A percentile compares a stretch with the other conserved stretches of the same genome.
Conservation (phyloP, 345 rosid genomes). For the Pseudoturritis turrita region DNA sequence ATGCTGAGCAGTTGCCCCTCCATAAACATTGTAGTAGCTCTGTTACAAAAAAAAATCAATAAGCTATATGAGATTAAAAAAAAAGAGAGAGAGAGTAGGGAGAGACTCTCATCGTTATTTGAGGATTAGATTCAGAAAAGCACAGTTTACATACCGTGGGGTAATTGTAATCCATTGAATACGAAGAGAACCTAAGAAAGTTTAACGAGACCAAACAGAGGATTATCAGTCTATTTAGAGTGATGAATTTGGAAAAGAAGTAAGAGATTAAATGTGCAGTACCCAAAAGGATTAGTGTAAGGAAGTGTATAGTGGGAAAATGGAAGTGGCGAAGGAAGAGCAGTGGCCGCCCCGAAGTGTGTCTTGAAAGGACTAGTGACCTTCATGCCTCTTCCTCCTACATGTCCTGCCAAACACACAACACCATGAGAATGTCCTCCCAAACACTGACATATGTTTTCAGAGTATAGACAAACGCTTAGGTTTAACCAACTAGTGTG, state of each 20-base stretch:
- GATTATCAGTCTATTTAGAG: neutral
- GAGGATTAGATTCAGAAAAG: neutral
- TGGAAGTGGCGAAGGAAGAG: conserved; percentile 75
- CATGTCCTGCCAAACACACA: conserved; percentile 34
- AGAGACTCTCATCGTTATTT: neutral
- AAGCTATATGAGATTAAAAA: neutral
- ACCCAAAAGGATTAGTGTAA: conserved; percentile 69
- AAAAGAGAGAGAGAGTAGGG: neutral
- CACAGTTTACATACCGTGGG: conserved; percentile 62
- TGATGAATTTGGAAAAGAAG: neutral
- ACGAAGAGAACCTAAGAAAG: conserved; percentile 71
- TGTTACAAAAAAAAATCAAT: conserved; percentile 14
- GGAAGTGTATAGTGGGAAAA: conserved; percentile 90
- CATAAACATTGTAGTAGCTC: conserved; percentile 86
- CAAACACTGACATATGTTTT: too few species aligned
- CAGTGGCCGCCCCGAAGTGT: conserved; percentile 59
- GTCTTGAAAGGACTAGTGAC: conserved; percentile 70
- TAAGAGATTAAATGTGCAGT: conserved; percentile 6
- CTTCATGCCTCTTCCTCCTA: conserved; percentile 64
- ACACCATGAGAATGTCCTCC: conserved; percentile 4
- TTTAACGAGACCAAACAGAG: conserved; percentile 9
- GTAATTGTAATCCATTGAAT: conserved; percentile 84
- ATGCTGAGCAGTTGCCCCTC: conserved; percentile 73
- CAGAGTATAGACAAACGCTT: too few species aligned
- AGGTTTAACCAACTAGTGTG: too few species aligned